phyloP scores from a whole-genome alignment of 1,284 basidiomycete genomes.

The Boletus semigastroideus region DNA sequence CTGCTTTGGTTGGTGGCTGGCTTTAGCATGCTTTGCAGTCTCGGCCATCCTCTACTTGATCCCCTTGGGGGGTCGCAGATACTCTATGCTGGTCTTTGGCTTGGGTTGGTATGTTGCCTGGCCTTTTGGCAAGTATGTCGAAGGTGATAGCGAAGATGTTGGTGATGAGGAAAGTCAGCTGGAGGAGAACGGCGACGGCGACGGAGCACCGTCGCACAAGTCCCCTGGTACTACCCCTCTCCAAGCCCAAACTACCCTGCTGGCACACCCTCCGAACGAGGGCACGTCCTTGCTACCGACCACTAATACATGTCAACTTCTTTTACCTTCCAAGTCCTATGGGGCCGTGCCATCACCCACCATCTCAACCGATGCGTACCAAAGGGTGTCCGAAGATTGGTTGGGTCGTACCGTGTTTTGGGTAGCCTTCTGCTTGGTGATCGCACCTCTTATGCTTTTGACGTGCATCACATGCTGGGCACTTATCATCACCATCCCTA shows the following conservation, averaged over 20 bases:
- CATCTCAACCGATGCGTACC: constrained; percentile 34
- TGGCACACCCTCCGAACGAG: constrained; percentile 35
- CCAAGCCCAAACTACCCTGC: constrained; percentile 29
- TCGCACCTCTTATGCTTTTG: constrained; percentile 86
- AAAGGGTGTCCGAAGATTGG: constrained; percentile 43
- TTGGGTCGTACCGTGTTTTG: constrained; percentile 82
- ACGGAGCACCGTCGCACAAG: constrained; percentile 30
- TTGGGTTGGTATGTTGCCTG: constrained; percentile 95
- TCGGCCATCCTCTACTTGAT: constrained; percentile 72
- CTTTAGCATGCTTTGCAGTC: constrained; percentile 66
- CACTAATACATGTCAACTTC: constrained; percentile 32
- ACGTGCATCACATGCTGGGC: constrained; percentile 93
- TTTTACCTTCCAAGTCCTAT: constrained; percentile 56
- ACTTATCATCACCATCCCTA: constrained; percentile 92
- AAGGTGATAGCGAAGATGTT: constrained; percentile 67
- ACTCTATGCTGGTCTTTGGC: constrained; percentile 87
- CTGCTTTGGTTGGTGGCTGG: constrained; percentile 91
- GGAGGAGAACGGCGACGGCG: constrained; percentile 32
- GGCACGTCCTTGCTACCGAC: constrained; percentile 43
- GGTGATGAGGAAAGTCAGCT: constrained; percentile 42
- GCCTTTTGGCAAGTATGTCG: constrained; percentile 99
- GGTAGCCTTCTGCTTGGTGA: constrained; percentile 69
- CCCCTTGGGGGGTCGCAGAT: constrained; percentile 80
- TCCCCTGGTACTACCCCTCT: constrained; percentile 37
- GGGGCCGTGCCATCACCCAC: constrained; percentile 50